A percentile compares a stretch with the other conserved stretches of the same genome.
These are phyloP conservation scores for Stachybotrys chlorohalonatus DNA, from an alignment of 2,329 filamentous ascomycete species.

Conservation along the genomic window DNA sequence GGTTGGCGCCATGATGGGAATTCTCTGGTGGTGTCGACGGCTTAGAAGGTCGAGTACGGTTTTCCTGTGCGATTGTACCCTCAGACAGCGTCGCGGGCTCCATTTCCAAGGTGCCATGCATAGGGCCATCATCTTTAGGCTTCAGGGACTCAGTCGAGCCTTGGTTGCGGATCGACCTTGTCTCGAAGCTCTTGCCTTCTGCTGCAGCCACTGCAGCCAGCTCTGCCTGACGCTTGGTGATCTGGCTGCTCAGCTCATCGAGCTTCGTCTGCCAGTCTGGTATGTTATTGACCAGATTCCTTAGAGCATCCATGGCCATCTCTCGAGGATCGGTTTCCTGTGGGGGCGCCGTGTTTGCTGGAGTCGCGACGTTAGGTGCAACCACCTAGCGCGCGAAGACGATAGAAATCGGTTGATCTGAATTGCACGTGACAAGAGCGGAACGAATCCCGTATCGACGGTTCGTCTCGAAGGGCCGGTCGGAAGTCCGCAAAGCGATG, in stretches of 20 bases:
- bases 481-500: no score
- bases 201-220: constrained; percentile 37
- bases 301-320: constrained; percentile 47
- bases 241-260: constrained; percentile 51
- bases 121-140: constrained; percentile 33
- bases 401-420: constrained; percentile 1
- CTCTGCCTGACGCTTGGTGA: constrained; percentile 52
- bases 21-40: constrained; percentile 3
- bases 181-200: constrained; percentile 16
- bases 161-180: constrained; percentile 37
- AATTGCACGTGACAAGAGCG: background rate
- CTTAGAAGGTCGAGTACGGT: background rate
- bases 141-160: constrained; percentile 46
- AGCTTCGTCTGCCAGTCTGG: constrained; percentile 52
- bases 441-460: no score
- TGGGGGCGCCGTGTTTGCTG: constrained; percentile 17
- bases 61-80: constrained; percentile 2
- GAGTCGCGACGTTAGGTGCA: constrained; percentile 19
- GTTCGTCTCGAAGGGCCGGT: no score
- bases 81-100: constrained; percentile 7
- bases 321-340: constrained; percentile 17
- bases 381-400: constrained; percentile 18
- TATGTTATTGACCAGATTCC: constrained; percentile 43
- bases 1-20: constrained; percentile 3
- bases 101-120: constrained; percentile 11